phyloP scores from a whole-genome alignment of 108 stramenopile species.

The Seminavis robusta region DNA sequence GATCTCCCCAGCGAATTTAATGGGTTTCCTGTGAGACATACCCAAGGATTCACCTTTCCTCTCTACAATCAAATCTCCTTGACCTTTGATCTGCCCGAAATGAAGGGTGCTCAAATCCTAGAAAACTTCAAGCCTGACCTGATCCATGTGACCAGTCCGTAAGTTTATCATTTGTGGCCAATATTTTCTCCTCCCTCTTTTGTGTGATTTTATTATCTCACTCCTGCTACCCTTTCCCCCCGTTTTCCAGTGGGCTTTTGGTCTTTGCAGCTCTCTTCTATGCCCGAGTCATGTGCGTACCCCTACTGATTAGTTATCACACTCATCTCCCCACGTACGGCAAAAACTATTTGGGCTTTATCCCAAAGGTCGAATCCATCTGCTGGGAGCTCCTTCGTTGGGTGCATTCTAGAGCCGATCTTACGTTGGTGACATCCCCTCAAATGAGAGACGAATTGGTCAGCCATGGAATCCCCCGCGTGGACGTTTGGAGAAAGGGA shows the following conservation, averaged over 20 bases:
- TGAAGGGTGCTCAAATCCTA: constrained; percentile 79
- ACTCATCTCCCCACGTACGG: constrained; percentile 93
- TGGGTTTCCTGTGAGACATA: constrained; percentile 80
- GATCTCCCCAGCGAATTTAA: constrained; percentile 66
- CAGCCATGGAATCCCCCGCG: constrained; percentile 82
- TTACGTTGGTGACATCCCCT: constrained; percentile 90
- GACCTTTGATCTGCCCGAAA: constrained; percentile 84
- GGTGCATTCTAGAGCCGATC: constrained; percentile 86
- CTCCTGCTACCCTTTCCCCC: not conserved
- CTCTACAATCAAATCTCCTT: constrained; percentile 91
- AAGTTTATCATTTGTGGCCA: constrained; percentile 22
- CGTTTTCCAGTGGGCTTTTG: constrained; percentile 68
- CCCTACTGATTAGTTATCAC: constrained; percentile 90
- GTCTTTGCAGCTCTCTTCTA: constrained; percentile 82
- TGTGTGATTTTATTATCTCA: not conserved
- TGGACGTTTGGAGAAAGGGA: constrained; percentile 94
- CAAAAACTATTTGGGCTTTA: constrained; percentile 74
- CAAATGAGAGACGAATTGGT: constrained; percentile 87
- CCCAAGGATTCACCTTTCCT: constrained; percentile 91
- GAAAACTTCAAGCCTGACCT: constrained; percentile 85
- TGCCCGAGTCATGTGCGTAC: constrained; percentile 76
- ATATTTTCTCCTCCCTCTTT: not conserved
- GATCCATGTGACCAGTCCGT: constrained; percentile 94
- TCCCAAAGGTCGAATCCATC: constrained; percentile 78
- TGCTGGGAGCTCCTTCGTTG: constrained; percentile 72